Base-by-base conservation (phyloP, 1,139 yeast genomes). In the Yamadazyma jaroonii region DNA sequence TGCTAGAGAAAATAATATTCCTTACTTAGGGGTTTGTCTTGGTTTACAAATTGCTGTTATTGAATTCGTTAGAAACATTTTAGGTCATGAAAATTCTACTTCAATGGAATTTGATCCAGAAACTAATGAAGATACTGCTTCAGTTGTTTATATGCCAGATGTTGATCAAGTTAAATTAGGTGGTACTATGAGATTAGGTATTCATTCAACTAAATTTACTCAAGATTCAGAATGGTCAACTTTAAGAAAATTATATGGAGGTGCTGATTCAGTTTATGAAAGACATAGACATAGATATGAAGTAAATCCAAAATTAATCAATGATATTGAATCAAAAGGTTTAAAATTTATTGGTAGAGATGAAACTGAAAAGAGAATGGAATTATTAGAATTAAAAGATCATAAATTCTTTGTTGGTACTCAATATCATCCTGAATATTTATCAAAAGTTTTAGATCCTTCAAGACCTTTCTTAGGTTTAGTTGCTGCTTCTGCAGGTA, bases 211-310 rank as follows among this genome's bases (percentile, higher is more conserved):
- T 34, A 78, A 76, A 51, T 94, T 94, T 74, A 84, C 81, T 55
- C 67, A 69, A 10, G 81, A 72, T 47, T 65, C 87, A 32, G 82
- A 84, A 50, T 74, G 81, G 79, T 79, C 92, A 38, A 76, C 72
- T 47, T 78, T 92, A 55, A 81, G 88, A 62, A 77, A 80, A 64
- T 74, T 94, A 42, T 92, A 94, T 61, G 95, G 95, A 40, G 80
- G 79, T 42, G 74, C 77, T 25, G 73, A 70, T 6, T 67, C 75
- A 34, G 94, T 90, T 37, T 72, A 73, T 48, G 99, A 92, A 71
- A 88, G 99, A 77, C 99, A 92, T 62, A 85, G 99, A 73, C 99
- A 92, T 65, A 83, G 99, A 70, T 92, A 94, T 61, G 98, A 92
- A 65, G 89, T 92, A 50, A 92, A 89, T 67, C 98, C 98, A 10